These are phyloP conservation scores for Vigna reflexopilosa DNA, from an alignment of 306 rosid genomes.

Conservation along the genomic window DNA sequence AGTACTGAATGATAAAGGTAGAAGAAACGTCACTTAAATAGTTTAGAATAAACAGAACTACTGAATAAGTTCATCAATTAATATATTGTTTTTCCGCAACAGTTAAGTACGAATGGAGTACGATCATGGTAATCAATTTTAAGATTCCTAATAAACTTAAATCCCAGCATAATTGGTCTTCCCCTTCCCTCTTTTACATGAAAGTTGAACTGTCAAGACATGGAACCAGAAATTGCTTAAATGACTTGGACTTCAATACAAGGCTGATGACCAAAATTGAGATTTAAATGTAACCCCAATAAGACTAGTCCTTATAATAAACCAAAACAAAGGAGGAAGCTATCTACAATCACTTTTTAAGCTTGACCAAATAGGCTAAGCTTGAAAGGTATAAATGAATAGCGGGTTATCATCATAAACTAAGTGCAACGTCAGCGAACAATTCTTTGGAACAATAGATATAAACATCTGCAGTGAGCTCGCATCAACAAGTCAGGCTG, in stretches of 20 bases:
- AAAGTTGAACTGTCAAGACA: conserved; percentile 22
- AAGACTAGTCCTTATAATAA: conserved; percentile 9
- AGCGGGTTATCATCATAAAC: conserved; percentile 37
- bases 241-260: not conserved
- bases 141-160: not conserved
- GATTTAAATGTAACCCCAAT: conserved; percentile 25
- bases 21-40: not conserved
- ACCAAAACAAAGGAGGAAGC: conserved; percentile 18
- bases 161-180: not conserved
- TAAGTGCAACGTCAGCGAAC: conserved; percentile 26
- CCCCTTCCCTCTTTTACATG: not conserved
- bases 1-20: not conserved
- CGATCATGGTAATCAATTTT: not conserved
- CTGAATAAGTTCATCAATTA: not conserved
- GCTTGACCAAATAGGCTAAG: conserved; percentile 4
- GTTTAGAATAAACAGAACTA: not conserved
- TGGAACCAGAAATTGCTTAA: not conserved
- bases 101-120: not conserved
- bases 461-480: conserved; percentile 36
- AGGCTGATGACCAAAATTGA: conserved; percentile 10
- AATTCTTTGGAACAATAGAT: not conserved
- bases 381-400: conserved; percentile 40
- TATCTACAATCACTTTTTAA: conserved; percentile 37
- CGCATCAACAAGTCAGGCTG: conserved; percentile 42
- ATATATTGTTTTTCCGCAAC: not conserved